Conservation (phyloP, 768 basidiomycete genomes). For the Podaxis sp. region DNA sequence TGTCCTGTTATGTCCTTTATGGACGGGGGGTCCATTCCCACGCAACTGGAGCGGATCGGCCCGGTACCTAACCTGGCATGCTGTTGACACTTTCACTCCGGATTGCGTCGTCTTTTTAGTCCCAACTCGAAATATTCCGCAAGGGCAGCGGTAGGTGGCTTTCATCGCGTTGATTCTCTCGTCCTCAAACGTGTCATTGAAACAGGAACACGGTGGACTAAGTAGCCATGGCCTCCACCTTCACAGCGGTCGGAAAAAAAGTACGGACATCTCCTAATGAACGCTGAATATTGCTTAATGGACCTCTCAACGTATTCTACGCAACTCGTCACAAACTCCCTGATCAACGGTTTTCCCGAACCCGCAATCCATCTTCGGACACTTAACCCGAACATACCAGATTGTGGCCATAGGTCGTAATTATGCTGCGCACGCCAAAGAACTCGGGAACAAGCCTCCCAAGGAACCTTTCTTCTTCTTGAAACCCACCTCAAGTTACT, state of each 20-base stretch:
- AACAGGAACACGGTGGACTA: not conserved
- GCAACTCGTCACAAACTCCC: not conserved
- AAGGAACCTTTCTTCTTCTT: conserved; percentile 99
- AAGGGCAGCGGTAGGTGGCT: not conserved
- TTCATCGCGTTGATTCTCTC: too few species aligned
- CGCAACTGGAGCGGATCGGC: not conserved
- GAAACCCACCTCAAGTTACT: conserved; percentile 92
- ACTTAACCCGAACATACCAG: conserved; percentile 36
- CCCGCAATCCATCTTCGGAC: not conserved
- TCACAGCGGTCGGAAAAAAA: conserved; percentile 39
- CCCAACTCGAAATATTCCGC: not conserved
- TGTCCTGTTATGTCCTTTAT: too few species aligned
- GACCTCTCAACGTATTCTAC: not conserved
- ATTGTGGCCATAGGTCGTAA: conserved; percentile 97
- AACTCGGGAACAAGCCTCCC: conserved; percentile 85
- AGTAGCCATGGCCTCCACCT: conserved; percentile 29
- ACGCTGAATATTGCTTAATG: not conserved
- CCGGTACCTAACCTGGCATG: not conserved
- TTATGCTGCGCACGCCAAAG: conserved; percentile 89
- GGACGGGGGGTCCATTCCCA: not conserved
- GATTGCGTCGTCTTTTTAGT: not conserved
- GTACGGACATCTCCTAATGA: conserved; percentile 17
- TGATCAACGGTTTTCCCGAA: not conserved
- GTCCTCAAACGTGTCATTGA: not conserved
- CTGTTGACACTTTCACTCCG: not conserved